Evolutionary conservation across 352 stramenopile genomes (phyloP).

Genomic region (Pythium guiyangense): DNA sequence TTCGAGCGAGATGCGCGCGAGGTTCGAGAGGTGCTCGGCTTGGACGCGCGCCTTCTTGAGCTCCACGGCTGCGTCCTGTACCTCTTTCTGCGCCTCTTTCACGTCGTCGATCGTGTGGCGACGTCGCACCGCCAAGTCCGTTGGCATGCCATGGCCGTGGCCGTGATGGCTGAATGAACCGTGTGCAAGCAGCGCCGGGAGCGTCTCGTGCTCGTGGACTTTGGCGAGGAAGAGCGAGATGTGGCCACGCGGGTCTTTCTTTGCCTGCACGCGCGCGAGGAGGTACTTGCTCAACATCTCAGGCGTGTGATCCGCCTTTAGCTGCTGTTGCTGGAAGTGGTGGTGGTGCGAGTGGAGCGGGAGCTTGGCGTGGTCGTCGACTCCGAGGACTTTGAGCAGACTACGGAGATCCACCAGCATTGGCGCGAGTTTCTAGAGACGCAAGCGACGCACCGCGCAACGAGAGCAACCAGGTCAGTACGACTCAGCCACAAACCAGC

Average conservation of each 20-base stretch:
- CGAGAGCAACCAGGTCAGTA: neutral
- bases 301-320: slow-evolving; percentile 10
- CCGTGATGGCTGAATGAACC: slow-evolving; percentile 9
- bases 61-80: slow-evolving; percentile 55
- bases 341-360: slow-evolving; percentile 5
- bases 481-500: neutral
- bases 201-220: slow-evolving; percentile 57
- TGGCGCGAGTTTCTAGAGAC: slow-evolving; percentile 28
- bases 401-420: slow-evolving; percentile 56
- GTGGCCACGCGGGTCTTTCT: slow-evolving; percentile 32
- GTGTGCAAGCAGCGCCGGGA: slow-evolving; percentile 39
- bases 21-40: slow-evolving; percentile 68
- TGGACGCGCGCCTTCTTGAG: slow-evolving; percentile 71
- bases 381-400: slow-evolving; percentile 34
- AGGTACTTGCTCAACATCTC: slow-evolving; percentile 69
- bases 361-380: slow-evolving; percentile 20
- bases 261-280: slow-evolving; percentile 63
- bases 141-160: slow-evolving; percentile 26
- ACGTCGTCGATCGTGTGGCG: slow-evolving; percentile 81
- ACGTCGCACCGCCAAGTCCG: slow-evolving; percentile 52
- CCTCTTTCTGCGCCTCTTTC: slow-evolving; percentile 67
- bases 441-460: neutral
- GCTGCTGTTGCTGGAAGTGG: neutral
- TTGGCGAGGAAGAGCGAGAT: slow-evolving; percentile 62
- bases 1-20: slow-evolving; percentile 66